Percentiles rank a stretch among this genome's conserved stretches.
Evolutionary conservation across 2,329 filamentous ascomycete species (phyloP).

Genomic region (Onygenales sp.): DNA sequence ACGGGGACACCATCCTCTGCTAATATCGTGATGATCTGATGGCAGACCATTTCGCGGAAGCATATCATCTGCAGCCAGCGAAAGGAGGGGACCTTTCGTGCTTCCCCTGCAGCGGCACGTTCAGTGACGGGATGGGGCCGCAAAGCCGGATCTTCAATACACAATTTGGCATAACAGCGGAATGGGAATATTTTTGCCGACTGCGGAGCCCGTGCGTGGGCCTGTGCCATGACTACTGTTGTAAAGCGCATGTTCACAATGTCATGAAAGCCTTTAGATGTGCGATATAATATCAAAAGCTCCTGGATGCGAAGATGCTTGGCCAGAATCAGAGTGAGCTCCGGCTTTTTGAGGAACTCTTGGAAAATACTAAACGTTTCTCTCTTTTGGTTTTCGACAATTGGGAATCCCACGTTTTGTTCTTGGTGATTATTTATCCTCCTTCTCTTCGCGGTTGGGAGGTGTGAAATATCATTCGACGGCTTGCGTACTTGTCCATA

Average conservation of each 20-base stretch:
- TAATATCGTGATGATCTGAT: constrained; percentile 55
- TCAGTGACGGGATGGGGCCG: constrained; percentile 28
- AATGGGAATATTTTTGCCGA: constrained; percentile 52
- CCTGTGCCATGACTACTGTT: constrained; percentile 49
- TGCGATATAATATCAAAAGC: constrained; percentile 55
- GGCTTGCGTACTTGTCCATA: too few species aligned
- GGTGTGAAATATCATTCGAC: too few species aligned
- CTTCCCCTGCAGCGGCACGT: constrained; percentile 19
- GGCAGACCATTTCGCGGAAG: constrained; percentile 46
- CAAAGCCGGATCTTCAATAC: constrained; percentile 51
- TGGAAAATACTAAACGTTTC: constrained; percentile 8
- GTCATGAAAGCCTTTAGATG: constrained; percentile 53
- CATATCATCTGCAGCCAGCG: constrained; percentile 60
- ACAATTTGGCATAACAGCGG: constrained; percentile 47
- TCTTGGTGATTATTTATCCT: too few species aligned
- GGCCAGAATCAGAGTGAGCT: constrained; percentile 48
- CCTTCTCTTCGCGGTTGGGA: too few species aligned
- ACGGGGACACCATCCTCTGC: constrained; percentile 49
- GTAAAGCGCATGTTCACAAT: constrained; percentile 51
- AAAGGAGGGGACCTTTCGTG: constrained; percentile 52
- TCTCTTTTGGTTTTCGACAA: neutral
- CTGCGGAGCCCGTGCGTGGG: constrained; percentile 44
- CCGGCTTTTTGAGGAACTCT: constrained; percentile 21
- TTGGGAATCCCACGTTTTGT: too few species aligned
- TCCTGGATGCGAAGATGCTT: constrained; percentile 46